Conservation (phyloP, 1,284 basidiomycete genomes). For the Fomitopsis betulina region DNA sequence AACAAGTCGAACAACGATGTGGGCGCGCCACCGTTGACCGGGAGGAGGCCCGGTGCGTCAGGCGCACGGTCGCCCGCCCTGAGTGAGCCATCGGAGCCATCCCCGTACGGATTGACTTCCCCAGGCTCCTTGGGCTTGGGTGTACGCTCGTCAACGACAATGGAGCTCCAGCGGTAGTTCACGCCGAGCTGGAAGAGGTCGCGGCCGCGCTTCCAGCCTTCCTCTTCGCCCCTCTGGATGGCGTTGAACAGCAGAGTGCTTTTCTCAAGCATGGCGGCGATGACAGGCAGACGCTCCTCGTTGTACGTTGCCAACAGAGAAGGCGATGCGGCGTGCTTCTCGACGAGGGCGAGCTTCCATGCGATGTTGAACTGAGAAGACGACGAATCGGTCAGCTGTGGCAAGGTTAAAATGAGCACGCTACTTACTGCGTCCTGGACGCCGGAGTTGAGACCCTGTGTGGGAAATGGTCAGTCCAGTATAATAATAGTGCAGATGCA, state of each 20-base stretch:
- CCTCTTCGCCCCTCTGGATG: neutral
- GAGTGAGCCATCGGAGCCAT: conserved; percentile 14
- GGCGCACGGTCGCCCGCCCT: conserved; percentile 24
- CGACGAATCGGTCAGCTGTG: neutral
- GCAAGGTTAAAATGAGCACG: too few species aligned
- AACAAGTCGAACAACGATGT: conserved; percentile 22
- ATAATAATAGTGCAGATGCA: too few species aligned
- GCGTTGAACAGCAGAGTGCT: conserved; percentile 6
- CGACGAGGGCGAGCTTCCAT: conserved; percentile 20
- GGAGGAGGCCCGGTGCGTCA: conserved; percentile 30
- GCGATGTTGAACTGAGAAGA: conserved; percentile 25
- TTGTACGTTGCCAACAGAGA: conserved; percentile 20
- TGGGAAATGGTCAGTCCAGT: neutral
- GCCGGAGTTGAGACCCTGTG: conserved; percentile 8
- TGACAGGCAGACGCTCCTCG: conserved; percentile 24
- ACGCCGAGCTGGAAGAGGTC: conserved; percentile 36
- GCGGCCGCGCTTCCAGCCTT: conserved; percentile 5
- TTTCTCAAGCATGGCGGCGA: conserved; percentile 20
- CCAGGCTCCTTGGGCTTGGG: conserved; percentile 6
- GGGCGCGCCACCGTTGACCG: neutral
- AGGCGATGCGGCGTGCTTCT: conserved; percentile 17
- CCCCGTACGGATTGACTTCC: conserved; percentile 16
- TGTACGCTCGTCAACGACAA: conserved; percentile 34
- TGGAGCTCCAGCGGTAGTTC: conserved; percentile 12
- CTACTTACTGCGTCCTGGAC: conserved; percentile 3